Conservation (phyloP, 805 yeast genomes). For the Isabelozyma heimii region DNA sequence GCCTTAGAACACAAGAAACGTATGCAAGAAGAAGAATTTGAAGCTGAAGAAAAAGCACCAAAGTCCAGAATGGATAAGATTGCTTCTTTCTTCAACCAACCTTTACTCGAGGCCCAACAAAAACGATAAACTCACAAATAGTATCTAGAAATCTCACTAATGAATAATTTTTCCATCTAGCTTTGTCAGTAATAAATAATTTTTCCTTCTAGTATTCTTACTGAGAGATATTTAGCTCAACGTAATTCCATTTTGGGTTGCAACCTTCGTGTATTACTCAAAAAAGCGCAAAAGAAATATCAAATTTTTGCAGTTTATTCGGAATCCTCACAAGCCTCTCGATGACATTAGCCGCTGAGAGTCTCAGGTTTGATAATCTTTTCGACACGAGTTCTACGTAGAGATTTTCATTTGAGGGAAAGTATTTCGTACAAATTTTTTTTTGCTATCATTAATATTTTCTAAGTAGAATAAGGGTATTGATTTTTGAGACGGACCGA, state of each 20-base stretch:
- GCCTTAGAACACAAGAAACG: background rate
- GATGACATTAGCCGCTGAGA: background rate
- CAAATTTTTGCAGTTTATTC: background rate
- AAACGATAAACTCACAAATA: too few species aligned
- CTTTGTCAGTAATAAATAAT: too few species aligned
- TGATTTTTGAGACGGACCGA: background rate
- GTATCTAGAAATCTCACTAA: background rate
- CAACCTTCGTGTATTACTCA: background rate
- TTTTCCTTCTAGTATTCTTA: too few species aligned
- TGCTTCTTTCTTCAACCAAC: conserved; percentile 11
- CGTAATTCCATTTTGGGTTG: background rate
- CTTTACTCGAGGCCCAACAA: background rate
- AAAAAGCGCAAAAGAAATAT: background rate
- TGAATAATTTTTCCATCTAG: background rate
- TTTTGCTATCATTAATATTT: background rate
- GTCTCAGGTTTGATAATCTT: background rate
- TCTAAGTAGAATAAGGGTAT: background rate
- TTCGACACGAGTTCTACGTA: background rate
- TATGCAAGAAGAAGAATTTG: background rate
- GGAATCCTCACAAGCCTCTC: background rate
- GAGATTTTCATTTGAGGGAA: background rate
- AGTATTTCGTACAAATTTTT: background rate
- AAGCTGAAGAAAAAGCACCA: conserved; percentile 6
- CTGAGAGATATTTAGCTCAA: too few species aligned
- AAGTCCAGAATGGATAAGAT: conserved; percentile 9